These are phyloP conservation scores for Malassezia obtusa DNA, from an alignment of 1,284 basidiomycete genomes.

Conservation along the genomic window DNA sequence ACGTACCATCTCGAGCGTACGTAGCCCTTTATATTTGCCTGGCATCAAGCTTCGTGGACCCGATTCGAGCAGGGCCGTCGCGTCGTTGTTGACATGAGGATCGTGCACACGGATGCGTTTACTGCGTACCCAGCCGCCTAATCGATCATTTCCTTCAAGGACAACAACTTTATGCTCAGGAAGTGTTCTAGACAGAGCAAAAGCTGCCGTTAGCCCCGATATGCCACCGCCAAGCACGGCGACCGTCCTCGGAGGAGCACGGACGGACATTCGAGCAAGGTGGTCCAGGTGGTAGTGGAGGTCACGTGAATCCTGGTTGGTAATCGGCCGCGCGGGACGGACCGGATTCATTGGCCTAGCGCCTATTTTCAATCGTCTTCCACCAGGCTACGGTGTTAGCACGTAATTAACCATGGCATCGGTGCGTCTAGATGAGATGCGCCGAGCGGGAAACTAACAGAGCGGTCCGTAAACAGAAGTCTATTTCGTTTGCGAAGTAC, in stretches of 20 bases:
- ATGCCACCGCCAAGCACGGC: constrained; percentile 72
- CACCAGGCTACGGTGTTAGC: constrained; percentile 1
- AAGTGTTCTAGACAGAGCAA: constrained; percentile 62
- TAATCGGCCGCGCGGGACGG: constrained; percentile 19
- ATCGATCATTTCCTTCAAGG: constrained; percentile 58
- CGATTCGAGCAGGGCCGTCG: constrained; percentile 31
- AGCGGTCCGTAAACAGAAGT: constrained; percentile 36
- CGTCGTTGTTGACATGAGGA: not conserved
- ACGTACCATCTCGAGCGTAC: constrained; percentile 68
- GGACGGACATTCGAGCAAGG: not conserved
- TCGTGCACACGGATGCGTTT: constrained; percentile 52
- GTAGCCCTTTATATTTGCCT: constrained; percentile 28
- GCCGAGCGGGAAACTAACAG: too few relatives aligned
- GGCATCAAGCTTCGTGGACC: constrained; percentile 42
- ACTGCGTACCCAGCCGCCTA: constrained; percentile 76
- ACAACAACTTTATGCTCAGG: constrained; percentile 57
- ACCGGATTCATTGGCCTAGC: constrained; percentile 9
- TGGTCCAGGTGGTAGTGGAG: not conserved
- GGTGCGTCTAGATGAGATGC: constrained; percentile 1
- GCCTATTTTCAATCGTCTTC: constrained; percentile 9
- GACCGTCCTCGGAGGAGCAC: constrained; percentile 16
- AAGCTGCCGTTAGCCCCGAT: constrained; percentile 69
- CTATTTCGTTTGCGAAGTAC: constrained; percentile 67
- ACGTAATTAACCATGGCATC: constrained; percentile 14
- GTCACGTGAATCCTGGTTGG: constrained; percentile 14